A percentile compares a stretch with the other conserved stretches of the same genome.
phyloP scores from a whole-genome alignment of 176 grass and related monocot species.

The Metroxylon sagu region DNA sequence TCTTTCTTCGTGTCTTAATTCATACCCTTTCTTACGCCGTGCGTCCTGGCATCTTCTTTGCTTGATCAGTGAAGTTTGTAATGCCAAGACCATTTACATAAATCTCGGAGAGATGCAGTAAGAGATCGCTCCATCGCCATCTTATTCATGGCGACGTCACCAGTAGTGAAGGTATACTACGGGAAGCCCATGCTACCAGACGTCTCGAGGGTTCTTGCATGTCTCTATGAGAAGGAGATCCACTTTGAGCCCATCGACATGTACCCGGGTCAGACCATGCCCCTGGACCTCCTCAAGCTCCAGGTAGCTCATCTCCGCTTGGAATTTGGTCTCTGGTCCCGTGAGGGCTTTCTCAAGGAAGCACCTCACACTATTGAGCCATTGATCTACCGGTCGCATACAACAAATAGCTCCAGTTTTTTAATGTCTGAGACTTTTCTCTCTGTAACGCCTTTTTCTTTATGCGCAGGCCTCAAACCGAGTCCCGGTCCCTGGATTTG shows the following conservation, averaged over 20 bases:
- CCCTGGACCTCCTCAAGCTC: constrained; percentile 45
- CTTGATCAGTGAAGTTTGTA: constrained; percentile 27
- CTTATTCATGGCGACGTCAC: constrained; percentile 36
- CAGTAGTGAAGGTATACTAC: constrained; percentile 64
- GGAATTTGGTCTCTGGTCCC: too few relatives aligned
- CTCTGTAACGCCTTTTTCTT: not conserved
- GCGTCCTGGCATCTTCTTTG: constrained; percentile 82
- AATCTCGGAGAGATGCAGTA: too few relatives aligned
- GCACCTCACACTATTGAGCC: too few relatives aligned
- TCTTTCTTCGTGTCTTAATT: not conserved
- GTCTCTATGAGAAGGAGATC: constrained; percentile 75
- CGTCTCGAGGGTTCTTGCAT: constrained; percentile 78
- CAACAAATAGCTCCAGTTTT: too few relatives aligned
- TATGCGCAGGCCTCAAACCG: constrained; percentile 41
- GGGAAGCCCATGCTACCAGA: constrained; percentile 64
- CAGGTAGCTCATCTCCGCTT: constrained; percentile 41
- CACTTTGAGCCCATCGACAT: constrained; percentile 21
- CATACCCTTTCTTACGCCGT: constrained; percentile 9
- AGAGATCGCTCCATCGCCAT: not conserved
- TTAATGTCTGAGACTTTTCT: too few relatives aligned
- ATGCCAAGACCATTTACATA: not conserved
- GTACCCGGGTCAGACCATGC: constrained; percentile 24
- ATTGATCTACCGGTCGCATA: too few relatives aligned
- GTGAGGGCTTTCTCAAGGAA: too few relatives aligned
- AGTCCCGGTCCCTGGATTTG: constrained; percentile 56